Conservation (phyloP, 768 basidiomycete genomes). For the Leccinum uliginosum region DNA sequence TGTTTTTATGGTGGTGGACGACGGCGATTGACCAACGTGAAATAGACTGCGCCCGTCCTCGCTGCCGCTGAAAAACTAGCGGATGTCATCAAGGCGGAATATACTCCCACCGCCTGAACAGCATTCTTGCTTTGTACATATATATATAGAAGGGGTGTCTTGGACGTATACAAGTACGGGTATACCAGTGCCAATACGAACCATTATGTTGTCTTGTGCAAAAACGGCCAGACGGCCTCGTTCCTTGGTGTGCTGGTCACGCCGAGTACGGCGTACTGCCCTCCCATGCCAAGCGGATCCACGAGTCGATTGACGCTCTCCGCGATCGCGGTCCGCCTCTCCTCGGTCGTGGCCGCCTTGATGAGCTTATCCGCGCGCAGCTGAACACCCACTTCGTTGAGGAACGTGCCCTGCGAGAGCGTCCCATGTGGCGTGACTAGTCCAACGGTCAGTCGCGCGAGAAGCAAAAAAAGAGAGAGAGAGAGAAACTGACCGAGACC, state of each 20-base stretch:
- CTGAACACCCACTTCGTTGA: constrained; percentile 71
- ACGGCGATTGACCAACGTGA: not conserved
- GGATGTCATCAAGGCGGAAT: constrained; percentile 29
- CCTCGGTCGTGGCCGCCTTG: constrained; percentile 44
- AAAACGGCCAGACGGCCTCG: constrained; percentile 31
- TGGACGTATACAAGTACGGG: not conserved
- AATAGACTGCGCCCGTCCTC: constrained; percentile 26
- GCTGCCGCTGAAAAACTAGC: constrained; percentile 35
- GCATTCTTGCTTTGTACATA: not conserved
- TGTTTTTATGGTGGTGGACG: no score
- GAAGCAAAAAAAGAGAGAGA: not conserved
- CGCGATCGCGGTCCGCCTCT: constrained; percentile 49
- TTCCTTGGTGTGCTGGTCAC: constrained; percentile 25
- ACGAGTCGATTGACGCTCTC: constrained; percentile 68
- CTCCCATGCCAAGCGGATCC: constrained; percentile 81
- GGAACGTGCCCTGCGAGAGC: constrained; percentile 71
- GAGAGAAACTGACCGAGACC: constrained; percentile 40
- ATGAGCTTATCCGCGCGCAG: constrained; percentile 62
- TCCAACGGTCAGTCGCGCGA: constrained; percentile 1
- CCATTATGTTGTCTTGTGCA: constrained; percentile 1
- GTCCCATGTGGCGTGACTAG: constrained; percentile 56
- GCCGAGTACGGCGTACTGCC: constrained; percentile 79
- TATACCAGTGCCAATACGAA: not conserved
- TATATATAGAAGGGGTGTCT: not conserved
- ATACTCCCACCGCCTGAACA: not conserved